These are phyloP conservation scores for Tylopilus cervinicoccineus DNA, from an alignment of 768 basidiomycete genomes.

Conservation along the genomic window DNA sequence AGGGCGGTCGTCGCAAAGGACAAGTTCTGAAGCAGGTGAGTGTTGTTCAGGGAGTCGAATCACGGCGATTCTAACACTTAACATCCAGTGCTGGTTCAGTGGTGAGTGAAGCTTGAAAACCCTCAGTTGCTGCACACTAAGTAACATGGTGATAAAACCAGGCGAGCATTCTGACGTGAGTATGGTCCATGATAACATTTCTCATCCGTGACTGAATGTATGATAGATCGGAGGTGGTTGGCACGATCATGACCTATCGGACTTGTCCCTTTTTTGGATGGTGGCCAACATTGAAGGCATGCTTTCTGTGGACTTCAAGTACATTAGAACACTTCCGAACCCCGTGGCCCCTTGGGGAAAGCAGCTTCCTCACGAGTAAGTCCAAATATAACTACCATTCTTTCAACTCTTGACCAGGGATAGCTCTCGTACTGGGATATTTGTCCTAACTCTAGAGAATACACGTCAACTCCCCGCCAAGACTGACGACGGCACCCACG, in stretches of 20 bases:
- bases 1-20: conserved; percentile 45
- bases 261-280: conserved; percentile 64
- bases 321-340: conserved; percentile 45
- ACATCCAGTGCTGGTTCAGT: conserved; percentile 62
- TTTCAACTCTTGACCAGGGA: not conserved
- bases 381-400: not conserved
- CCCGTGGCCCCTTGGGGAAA: conserved; percentile 59
- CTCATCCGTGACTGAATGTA: not conserved
- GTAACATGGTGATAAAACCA: conserved; percentile 12
- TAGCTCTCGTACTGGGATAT: conserved; percentile 56
- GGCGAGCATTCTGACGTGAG: conserved; percentile 28
- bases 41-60: not conserved
- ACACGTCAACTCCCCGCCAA: conserved; percentile 46
- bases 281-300: conserved; percentile 52
- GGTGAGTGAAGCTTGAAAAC: conserved; percentile 44
- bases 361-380: conserved; percentile 62
- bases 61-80: conserved; percentile 7
- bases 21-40: conserved; percentile 62
- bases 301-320: conserved; percentile 52
- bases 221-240: conserved; percentile 68
- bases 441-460: conserved; percentile 40
- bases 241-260: conserved; percentile 61
- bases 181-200: not conserved
- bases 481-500: conserved; percentile 46
- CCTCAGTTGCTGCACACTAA: not conserved